Percentiles rank a stretch among this genome's conserved stretches.
Conservation (phyloP, 306 rosid species). For the Castanea sativa region DNA sequence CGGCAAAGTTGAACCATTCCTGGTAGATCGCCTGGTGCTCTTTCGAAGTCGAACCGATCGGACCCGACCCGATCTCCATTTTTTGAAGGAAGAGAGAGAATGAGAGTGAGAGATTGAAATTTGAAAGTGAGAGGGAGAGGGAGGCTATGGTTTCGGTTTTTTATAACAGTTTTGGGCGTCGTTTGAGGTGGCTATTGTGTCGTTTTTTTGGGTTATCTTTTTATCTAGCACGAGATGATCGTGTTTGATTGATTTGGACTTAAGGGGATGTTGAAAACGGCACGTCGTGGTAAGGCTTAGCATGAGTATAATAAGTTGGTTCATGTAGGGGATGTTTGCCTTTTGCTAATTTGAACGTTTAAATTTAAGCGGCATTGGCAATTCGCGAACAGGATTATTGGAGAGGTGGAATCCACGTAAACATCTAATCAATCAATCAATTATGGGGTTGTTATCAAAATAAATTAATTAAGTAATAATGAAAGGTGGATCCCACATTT, state of each 20-base stretch:
- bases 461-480: too few relatives aligned
- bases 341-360: background rate
- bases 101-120: background rate
- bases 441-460: too few relatives aligned
- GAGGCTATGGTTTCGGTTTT: background rate
- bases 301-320: background rate
- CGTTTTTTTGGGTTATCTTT: background rate
- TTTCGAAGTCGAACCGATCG: slow-evolving; percentile 41
- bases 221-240: too few relatives aligned
- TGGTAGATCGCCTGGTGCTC: slow-evolving; percentile 61
- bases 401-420: too few relatives aligned
- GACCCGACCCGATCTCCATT: slow-evolving; percentile 55
- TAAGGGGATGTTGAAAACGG: background rate
- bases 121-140: background rate
- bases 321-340: background rate
- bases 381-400: background rate
- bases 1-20: slow-evolving; percentile 80
- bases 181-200: background rate
- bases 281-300: too few relatives aligned
- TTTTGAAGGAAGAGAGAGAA: background rate
- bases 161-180: background rate
- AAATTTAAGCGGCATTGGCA: slow-evolving; percentile 1
- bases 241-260: background rate
- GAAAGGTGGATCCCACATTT: too few relatives aligned
- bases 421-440: too few relatives aligned